Base-by-base conservation (phyloP, 805 yeast genomes). In the Lipomyces chichibuensis region DNA sequence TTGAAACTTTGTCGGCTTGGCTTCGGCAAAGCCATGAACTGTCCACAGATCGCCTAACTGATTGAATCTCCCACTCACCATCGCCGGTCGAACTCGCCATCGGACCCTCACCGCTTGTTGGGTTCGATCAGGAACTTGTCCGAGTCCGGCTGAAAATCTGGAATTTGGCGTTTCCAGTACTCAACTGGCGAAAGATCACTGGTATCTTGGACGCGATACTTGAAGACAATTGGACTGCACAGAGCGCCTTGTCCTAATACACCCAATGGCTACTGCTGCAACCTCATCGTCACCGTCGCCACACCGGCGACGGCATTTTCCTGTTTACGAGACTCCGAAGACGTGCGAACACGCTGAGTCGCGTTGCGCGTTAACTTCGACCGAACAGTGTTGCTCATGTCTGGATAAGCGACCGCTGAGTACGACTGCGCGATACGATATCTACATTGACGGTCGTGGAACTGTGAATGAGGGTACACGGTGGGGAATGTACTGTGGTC, bases 371-470 rank as follows among this genome's bases (percentile, higher is more conserved):
- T 56, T 65, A 25, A 58, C 63, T 1, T 35, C 60, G 0, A 55
- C 65, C 3, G 59, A 46, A 4, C 25, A 43, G 8, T 65, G 69
- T 43, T 65, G 69, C 54, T 32, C 46, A 14, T 65, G 69, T 52
- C 57, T 65, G 60, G 69, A 65, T 49, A 27, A 32, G 27, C 65
- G 69, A 3, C 68, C 68, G 8, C 33, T 39, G 29, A 53, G 59
- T 27, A 57, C 20, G 23, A 43, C 51, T 13, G 65, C 35, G 2
- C 58, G 65, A 29, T 66, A 66, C 37, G 63, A 57, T 27, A 43
- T 67, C 29, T 67, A 67, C 52, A 32, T 67, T 23, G 70, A 67
- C 57, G 70, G 70, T 7, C 65, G 60, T 9, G 70, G 70, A 23
- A 58, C 59, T 5, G 70, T 67, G 29, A 62, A 65, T n/a, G 69